phyloP scores from a whole-genome alignment of 192 early-diverging fungal species.

The Linnemannia elongata region DNA sequence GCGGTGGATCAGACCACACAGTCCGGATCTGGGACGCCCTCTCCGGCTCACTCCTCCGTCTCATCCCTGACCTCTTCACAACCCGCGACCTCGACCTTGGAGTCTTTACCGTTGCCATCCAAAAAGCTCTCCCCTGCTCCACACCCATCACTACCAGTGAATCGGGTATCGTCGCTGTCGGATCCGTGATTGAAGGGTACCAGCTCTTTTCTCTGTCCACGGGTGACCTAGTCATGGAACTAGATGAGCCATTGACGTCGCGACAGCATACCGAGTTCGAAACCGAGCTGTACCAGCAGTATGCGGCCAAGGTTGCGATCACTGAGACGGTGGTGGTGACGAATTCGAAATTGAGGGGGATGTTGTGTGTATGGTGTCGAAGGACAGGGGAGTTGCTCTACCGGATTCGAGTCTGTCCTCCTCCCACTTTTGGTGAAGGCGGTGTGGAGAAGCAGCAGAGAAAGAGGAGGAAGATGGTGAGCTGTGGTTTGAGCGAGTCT shows the following conservation, averaged over 20 bases:
- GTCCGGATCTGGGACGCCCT: constrained; percentile 45
- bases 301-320: constrained; percentile 25
- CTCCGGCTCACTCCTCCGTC: constrained; percentile 4
- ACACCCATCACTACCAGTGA: constrained; percentile 7
- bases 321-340: constrained; percentile 40
- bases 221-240: constrained; percentile 17
- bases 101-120: constrained; percentile 35
- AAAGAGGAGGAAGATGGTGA: background rate
- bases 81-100: constrained; percentile 29
- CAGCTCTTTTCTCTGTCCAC: constrained; percentile 24
- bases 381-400: constrained; percentile 19
- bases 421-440: too few relatives aligned
- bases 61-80: constrained; percentile 28
- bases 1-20: constrained; percentile 47
- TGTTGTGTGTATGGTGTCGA: constrained; percentile 42
- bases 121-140: background rate
- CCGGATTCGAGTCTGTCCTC: constrained; percentile 17
- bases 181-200: constrained; percentile 42
- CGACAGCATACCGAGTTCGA: constrained; percentile 39
- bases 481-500: background rate
- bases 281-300: constrained; percentile 22
- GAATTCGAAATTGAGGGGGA: constrained; percentile 33
- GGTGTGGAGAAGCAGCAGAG: background rate
- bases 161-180: constrained; percentile 16
- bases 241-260: constrained; percentile 42